A percentile compares a stretch with the other conserved stretches of the same genome.
Evolutionary conservation across 208 protist genomes (phyloP).

Genomic region (Trypanosoma congolense): DNA sequence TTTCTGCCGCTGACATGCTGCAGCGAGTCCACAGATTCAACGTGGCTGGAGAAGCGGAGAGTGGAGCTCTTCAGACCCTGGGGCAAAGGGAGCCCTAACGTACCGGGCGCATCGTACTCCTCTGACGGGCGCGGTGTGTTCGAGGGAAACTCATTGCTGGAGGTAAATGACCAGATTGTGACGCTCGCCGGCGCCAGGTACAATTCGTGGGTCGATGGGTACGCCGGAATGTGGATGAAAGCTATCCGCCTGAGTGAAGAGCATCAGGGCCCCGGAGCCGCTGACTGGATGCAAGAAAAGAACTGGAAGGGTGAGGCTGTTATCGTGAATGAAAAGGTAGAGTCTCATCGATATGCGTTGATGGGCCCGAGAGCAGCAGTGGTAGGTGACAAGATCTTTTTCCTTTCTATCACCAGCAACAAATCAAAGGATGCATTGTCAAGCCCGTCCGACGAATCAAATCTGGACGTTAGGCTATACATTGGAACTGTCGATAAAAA

Average conservation of each 20-base stretch:
- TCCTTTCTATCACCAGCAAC: background rate
- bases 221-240: background rate
- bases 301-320: background rate
- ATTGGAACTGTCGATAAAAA: background rate
- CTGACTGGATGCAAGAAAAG: background rate
- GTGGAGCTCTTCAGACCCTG: background rate
- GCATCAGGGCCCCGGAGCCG: background rate
- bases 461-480: background rate
- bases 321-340: background rate
- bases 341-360: background rate
- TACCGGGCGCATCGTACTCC: background rate
- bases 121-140: background rate
- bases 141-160: background rate
- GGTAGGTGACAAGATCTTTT: background rate
- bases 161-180: background rate
- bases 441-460: background rate
- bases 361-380: background rate
- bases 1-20: background rate
- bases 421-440: background rate
- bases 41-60: background rate
- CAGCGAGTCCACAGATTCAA: background rate
- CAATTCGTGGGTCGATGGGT: background rate
- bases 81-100: background rate
- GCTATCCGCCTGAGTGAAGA: background rate
- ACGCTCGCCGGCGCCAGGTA: background rate